Evolutionary conservation across 495 filamentous ascomycete species (phyloP).

Genomic region (Aspergillus cavernicola): DNA sequence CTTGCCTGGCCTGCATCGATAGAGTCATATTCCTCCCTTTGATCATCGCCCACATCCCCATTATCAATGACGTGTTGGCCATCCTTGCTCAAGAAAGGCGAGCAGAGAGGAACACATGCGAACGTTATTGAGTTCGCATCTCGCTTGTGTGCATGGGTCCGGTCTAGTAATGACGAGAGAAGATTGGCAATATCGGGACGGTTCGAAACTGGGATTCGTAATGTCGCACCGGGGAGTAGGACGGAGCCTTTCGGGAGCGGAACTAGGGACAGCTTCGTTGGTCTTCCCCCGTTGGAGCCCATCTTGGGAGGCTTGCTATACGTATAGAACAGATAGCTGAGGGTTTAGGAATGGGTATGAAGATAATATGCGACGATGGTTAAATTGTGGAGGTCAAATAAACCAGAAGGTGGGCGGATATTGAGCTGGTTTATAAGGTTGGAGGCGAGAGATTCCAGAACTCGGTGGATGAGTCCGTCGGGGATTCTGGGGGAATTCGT

Average conservation of each 20-base stretch:
- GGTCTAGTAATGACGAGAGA: slow-evolving; percentile 70
- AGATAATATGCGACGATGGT: too few species aligned
- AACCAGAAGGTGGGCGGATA: slow-evolving; percentile 10
- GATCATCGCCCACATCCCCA: slow-evolving; percentile 34
- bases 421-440: slow-evolving; percentile 13
- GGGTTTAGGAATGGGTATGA: background rate
- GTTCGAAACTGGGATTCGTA: slow-evolving; percentile 71
- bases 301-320: slow-evolving; percentile 28
- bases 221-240: slow-evolving; percentile 74
- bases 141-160: slow-evolving; percentile 57
- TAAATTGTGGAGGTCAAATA: too few species aligned
- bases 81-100: slow-evolving; percentile 60
- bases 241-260: slow-evolving; percentile 70
- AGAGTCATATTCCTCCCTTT: slow-evolving; percentile 36
- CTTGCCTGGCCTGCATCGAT: slow-evolving; percentile 57
- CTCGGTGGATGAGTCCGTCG: slow-evolving; percentile 20
- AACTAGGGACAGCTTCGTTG: slow-evolving; percentile 65
- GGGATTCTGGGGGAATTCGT: slow-evolving; percentile 32
- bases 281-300: slow-evolving; percentile 42
- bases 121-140: slow-evolving; percentile 66
- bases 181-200: slow-evolving; percentile 81
- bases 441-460: slow-evolving; percentile 31
- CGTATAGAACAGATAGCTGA: slow-evolving; percentile 14
- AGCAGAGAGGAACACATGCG: slow-evolving; percentile 76
- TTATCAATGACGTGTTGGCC: slow-evolving; percentile 67